Conservation (phyloP, 2,329 filamentous ascomycete genomes). For the Trichophyton schoenleinii region DNA sequence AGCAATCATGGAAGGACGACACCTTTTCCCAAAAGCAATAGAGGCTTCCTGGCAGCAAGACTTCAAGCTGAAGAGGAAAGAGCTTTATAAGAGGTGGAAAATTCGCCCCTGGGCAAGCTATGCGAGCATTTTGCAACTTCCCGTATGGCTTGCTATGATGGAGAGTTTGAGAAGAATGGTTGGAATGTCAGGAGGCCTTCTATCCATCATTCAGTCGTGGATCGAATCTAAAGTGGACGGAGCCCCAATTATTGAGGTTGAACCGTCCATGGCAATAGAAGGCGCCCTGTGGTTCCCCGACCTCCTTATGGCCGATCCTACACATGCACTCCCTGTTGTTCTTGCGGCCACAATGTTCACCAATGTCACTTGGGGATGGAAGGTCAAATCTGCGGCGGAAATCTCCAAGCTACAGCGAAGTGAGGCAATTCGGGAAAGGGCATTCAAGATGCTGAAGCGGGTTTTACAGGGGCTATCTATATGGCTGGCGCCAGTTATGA, state of each 20-base stretch:
- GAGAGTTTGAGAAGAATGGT: constrained; percentile 38
- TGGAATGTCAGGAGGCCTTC: constrained; percentile 30
- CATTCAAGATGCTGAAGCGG: constrained; percentile 19
- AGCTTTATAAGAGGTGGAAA: constrained; percentile 17
- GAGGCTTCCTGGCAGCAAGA: constrained; percentile 12
- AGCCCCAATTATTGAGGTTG: constrained; percentile 20
- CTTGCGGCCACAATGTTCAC: constrained; percentile 38
- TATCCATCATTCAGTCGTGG: constrained; percentile 26
- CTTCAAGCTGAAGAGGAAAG: background rate
- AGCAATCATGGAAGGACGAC: background rate
- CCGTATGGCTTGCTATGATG: constrained; percentile 36
- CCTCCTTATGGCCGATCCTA: constrained; percentile 42
- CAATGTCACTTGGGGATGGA: constrained; percentile 30
- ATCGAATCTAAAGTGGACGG: constrained; percentile 12
- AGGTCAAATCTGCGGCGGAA: constrained; percentile 15
- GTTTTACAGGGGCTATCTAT: constrained; percentile 29
- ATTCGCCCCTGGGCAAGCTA: constrained; percentile 25
- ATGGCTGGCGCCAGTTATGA: constrained; percentile 26
- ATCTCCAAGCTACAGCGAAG: constrained; percentile 7
- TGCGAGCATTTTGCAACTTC: constrained; percentile 30
- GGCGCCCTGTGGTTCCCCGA: constrained; percentile 51
- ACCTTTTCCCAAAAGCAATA: constrained; percentile 18
- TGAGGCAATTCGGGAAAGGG: constrained; percentile 5
- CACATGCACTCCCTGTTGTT: constrained; percentile 37
- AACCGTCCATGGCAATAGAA: constrained; percentile 42